A percentile compares a stretch with the other conserved stretches of the same genome.
These are phyloP conservation scores for Cymbomonas tetramitiformis DNA, from an alignment of 139 green algal species.

Conservation along the genomic window DNA sequence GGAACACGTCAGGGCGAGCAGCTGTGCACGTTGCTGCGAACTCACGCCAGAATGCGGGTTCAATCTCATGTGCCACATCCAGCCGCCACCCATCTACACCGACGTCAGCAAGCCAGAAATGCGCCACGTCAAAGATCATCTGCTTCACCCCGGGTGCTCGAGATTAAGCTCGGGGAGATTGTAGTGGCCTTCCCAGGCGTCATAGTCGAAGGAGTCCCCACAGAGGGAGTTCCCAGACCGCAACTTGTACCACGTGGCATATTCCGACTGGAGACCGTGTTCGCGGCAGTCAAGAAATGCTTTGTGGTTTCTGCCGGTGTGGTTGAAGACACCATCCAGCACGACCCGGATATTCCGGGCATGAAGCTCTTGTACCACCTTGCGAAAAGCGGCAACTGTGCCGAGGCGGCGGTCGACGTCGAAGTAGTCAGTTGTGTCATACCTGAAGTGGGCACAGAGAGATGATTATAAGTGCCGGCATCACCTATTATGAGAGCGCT, in stretches of 20 bases:
- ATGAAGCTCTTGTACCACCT: slow-evolving; percentile 11
- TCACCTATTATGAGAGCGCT: too few species aligned
- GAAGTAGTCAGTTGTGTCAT: slow-evolving; percentile 28
- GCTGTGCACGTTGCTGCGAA: slow-evolving; percentile 11
- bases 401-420: slow-evolving; percentile 19
- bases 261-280: not conserved
- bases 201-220: not conserved
- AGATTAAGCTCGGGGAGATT: slow-evolving; percentile 16
- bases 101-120: slow-evolving; percentile 17
- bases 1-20: slow-evolving; percentile 11
- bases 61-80: slow-evolving; percentile 25
- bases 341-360: slow-evolving; percentile 20
- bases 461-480: too few species aligned
- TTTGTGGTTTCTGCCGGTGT: slow-evolving; percentile 18
- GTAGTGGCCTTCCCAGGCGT: slow-evolving; percentile 23
- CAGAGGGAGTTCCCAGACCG: not conserved
- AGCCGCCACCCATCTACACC: slow-evolving; percentile 25
- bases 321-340: slow-evolving; percentile 30
- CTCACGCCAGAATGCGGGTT: slow-evolving; percentile 21
- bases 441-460: too few species aligned
- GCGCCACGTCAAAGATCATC: slow-evolving; percentile 14
- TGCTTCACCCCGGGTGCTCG: slow-evolving; percentile 7
- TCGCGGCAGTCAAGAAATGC: slow-evolving; percentile 7
- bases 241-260: slow-evolving; percentile 5
- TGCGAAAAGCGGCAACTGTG: not conserved